Base-by-base conservation (phyloP, 2,329 filamentous ascomycete species). In the Alternaria alternata region DNA sequence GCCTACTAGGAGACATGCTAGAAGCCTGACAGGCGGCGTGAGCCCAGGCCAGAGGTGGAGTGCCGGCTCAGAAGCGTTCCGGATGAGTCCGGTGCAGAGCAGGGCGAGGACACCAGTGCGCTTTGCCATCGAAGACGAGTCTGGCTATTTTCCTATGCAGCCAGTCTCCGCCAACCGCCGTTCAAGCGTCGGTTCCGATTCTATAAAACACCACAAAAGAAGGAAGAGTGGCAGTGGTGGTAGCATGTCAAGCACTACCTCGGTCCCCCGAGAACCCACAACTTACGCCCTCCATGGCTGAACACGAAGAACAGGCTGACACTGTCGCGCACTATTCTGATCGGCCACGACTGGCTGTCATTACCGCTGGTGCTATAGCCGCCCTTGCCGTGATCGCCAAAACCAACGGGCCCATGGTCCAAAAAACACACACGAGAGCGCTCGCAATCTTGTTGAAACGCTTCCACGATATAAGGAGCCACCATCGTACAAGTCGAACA, bases 41-140 rank as follows among this genome's bases (percentile, higher is more conserved):
- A 77, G 63, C 18, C 73, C 68, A 42, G 69, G 63, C 7, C 69
- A 68, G 48, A 67, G 70, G 18, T 70, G 66, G 62, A 72, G 61
- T 34, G 71, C 72, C 62, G 75, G 71, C 34, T 74, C 78, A 14
- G 78, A 78, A 57, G 63, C 65, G 7, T 66, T 75, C 22, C 71
- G 78, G 4, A 80, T 77, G 73, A 79, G 76, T 54, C 78, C 78
- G 11, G 69, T 76, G 22, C 77, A 75, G 59, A 79, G 73, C 56
- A 65, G 71, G 46, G 69, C 74, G 14, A 65, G 78, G 46, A 80
- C 78, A 7, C 79, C 78, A 3, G 66, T 66, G 9, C 61, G 68
- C 22, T 61, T 65, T 12, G 46, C 49, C 4, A 49, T 61, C 16
- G 63, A 67, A 9, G 68, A 67, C 3, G 61, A 58, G 2, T 46